Evolutionary conservation across 164 flowering plant genomes (phyloP).

Genomic region (Warburgia ugandensis): DNA sequence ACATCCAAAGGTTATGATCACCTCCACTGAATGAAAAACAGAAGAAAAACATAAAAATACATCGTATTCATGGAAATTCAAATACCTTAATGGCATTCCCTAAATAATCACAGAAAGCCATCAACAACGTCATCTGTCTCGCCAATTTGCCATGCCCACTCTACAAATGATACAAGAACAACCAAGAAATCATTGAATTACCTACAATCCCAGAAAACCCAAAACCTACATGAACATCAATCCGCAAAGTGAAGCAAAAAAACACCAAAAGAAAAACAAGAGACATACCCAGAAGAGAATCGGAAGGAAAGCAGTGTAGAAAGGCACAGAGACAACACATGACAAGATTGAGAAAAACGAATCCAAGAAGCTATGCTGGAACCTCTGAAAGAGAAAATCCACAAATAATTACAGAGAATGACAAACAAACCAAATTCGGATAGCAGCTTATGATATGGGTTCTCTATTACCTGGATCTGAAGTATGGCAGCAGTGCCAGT

Average conservation of each 20-base stretch:
- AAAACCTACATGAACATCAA: background rate
- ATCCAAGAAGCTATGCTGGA: constrained; percentile 60
- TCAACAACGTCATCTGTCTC: constrained; percentile 94
- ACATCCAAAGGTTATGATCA: background rate
- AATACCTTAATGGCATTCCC: constrained; percentile 84
- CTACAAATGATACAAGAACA: constrained; percentile 35
- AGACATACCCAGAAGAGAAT: constrained; percentile 87
- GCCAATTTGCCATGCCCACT: constrained; percentile 96
- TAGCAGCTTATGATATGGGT: constrained; percentile 4
- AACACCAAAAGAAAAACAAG: constrained; percentile 1
- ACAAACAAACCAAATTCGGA: background rate
- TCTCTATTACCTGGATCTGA: constrained; percentile 66
- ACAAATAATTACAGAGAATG: background rate
- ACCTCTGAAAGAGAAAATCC: constrained; percentile 46
- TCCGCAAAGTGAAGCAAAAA: background rate
- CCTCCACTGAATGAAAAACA: background rate
- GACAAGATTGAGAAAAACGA: constrained; percentile 73
- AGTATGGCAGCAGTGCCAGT: constrained; percentile 48
- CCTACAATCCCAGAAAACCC: background rate
- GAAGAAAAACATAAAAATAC: background rate
- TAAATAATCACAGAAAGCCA: constrained; percentile 89
- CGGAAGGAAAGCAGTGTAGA: constrained; percentile 95
- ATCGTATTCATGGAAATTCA: background rate
- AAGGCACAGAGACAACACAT: constrained; percentile 95
- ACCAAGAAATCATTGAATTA: background rate